Base-by-base conservation (phyloP, 768 basidiomycete species). In the Lyophyllum semitale region DNA sequence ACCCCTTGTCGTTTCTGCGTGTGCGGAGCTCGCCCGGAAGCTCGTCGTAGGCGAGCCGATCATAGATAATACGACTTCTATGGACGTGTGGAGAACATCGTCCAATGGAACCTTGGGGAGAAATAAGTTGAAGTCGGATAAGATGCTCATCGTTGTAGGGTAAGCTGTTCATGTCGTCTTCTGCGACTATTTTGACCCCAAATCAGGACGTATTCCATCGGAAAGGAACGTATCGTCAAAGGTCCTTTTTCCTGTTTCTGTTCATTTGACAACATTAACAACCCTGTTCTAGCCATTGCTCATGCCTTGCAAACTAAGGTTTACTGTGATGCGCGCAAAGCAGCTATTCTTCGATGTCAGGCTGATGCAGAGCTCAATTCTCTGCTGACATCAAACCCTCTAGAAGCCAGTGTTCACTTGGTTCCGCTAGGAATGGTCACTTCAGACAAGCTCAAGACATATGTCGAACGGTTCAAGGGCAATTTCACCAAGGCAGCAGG, bases 141-240 rank as follows among this genome's bases (percentile, higher is more conserved):
- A 73, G 29, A 70, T 73, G 26, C 72, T 93, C 13, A 76, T 94
- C 52, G 80, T 92, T 30, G 82, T 93, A 12, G 91, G 91, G 92
- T 91, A 65, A 3, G 78, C 38, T 40, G 25, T 22, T 41, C 18
- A 41, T 8, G 26, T 55, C 33, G 33, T 45, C 6, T 42, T 33
- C 53, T 22, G 15, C 25, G 33, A 53, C 37, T 0, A 43, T 25
- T 22, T 38, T 53, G 47, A 48, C 17, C 43, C 8, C 3, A 32
- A 18, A 37, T 25, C 56, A 93, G 94, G 9, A 98, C 97, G 0
- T 99, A 99, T 71, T 93, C 93, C 0, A 93, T 98, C 46, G 97
- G 97, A 37, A 99, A 99, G 69, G 97, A 99, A 70, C 86, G 97
- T 22, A 90, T 98, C 37, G 95, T 97, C 37, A 97, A 98, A 82